phyloP scores from a whole-genome alignment of 805 yeast genomes.

The Myxozyma udenii region DNA sequence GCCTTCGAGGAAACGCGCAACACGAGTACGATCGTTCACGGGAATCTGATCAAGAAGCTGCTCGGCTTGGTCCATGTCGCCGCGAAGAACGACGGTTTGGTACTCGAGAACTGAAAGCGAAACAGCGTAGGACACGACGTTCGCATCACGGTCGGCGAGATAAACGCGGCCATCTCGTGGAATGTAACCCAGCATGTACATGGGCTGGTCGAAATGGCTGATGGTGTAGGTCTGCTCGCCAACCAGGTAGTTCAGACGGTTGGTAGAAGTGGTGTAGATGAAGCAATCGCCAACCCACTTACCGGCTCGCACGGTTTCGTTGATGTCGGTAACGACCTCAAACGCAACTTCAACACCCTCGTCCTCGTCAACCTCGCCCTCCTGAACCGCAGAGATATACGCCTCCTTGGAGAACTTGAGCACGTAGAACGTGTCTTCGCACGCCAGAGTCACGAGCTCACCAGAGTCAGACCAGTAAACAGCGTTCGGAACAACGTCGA shows the following conservation, averaged over 20 bases:
- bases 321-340: constrained; percentile 76
- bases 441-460: constrained; percentile 73
- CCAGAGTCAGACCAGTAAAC: constrained; percentile 92
- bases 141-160: constrained; percentile 85
- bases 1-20: constrained; percentile 89
- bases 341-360: constrained; percentile 88
- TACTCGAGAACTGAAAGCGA: constrained; percentile 87
- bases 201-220: constrained; percentile 86
- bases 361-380: constrained; percentile 61
- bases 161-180: constrained; percentile 88
- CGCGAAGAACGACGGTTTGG: constrained; percentile 92
- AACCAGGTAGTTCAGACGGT: constrained; percentile 88
- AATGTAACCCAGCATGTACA: constrained; percentile 83
- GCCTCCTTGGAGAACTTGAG: constrained; percentile 67
- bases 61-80: constrained; percentile 83
- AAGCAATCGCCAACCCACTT: constrained; percentile 98
- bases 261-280: constrained; percentile 79
- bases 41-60: constrained; percentile 56
- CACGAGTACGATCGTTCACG: constrained; percentile 63
- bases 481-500: constrained; percentile 79
- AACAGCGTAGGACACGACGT: constrained; percentile 73
- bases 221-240: constrained; percentile 91
- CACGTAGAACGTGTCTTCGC: constrained; percentile 71
- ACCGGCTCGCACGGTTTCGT: constrained; percentile 81
- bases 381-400: constrained; percentile 59